phyloP scores from a whole-genome alignment of 352 stramenopile genomes.

The Globisporangium nunn region DNA sequence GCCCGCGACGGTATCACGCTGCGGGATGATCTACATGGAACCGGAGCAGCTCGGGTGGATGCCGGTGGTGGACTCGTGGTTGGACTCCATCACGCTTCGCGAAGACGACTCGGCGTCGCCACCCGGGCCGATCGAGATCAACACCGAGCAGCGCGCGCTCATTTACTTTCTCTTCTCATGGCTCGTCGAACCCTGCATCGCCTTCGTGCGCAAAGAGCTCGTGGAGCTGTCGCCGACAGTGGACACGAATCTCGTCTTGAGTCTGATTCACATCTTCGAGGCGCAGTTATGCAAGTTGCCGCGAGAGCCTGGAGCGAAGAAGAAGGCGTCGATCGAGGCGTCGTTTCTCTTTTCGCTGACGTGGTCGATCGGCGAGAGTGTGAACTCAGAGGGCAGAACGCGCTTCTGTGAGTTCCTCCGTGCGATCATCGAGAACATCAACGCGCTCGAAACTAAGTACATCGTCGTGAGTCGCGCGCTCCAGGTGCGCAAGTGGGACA shows the following conservation, averaged over 20 bases:
- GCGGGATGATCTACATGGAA: constrained; percentile 95
- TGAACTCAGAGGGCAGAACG: constrained; percentile 56
- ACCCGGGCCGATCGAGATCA: constrained; percentile 65
- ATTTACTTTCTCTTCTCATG: constrained; percentile 79
- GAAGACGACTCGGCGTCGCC: constrained; percentile 13
- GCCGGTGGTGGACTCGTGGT: constrained; percentile 86
- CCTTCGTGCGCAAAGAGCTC: constrained; percentile 84
- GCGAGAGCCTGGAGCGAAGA: constrained; percentile 65
- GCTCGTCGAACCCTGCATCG: constrained; percentile 86
- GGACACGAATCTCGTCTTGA: constrained; percentile 87
- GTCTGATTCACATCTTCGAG: constrained; percentile 83
- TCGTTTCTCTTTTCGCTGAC: constrained; percentile 89
- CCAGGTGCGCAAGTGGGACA: constrained; percentile 78
- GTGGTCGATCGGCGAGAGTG: constrained; percentile 87
- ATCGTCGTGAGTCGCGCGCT: constrained; percentile 67
- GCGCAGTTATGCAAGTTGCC: constrained; percentile 65
- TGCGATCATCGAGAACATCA: constrained; percentile 67
- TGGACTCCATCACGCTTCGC: constrained; percentile 54
- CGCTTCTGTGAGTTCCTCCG: constrained; percentile 83
- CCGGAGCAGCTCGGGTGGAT: constrained; percentile 88
- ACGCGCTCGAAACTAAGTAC: constrained; percentile 64
- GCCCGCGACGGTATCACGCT: constrained; percentile 89
- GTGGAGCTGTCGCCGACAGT: constrained; percentile 84
- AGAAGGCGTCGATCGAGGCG: constrained; percentile 57
- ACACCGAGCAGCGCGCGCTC: constrained; percentile 53